phyloP scores from a whole-genome alignment of 2,329 filamentous ascomycete genomes.

The Alternaria ethzedia region DNA sequence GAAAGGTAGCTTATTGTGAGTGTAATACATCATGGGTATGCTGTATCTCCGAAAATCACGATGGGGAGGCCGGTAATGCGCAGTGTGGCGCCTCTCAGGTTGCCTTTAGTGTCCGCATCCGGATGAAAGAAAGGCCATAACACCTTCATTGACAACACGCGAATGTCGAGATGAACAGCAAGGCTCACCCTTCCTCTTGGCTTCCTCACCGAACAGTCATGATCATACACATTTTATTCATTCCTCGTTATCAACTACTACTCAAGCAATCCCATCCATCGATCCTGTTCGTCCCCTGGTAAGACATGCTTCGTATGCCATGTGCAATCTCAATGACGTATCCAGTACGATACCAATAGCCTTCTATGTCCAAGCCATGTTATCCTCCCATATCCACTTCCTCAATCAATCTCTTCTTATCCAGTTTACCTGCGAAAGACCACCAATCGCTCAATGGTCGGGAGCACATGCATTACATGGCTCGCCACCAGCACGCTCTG shows the following conservation, averaged over 20 bases:
- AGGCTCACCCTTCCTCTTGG: background rate
- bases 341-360: background rate
- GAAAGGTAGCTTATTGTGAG: background rate
- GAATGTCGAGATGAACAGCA: background rate
- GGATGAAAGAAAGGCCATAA: background rate
- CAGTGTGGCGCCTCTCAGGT: background rate
- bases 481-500: constrained; percentile 2
- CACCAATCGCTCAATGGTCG: background rate
- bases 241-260: background rate
- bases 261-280: background rate
- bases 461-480: constrained; percentile 12
- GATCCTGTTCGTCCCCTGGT: background rate
- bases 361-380: background rate
- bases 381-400: background rate
- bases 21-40: background rate
- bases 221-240: background rate
- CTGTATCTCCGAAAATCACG: background rate
- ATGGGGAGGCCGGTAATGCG: background rate
- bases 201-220: background rate
- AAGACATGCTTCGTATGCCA: background rate
- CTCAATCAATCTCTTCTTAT: background rate
- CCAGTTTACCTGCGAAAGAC: background rate
- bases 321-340: background rate
- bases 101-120: background rate
- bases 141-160: background rate